Base-by-base conservation (phyloP, 129 eudicot genomes). In the Silybum marianum region DNA sequence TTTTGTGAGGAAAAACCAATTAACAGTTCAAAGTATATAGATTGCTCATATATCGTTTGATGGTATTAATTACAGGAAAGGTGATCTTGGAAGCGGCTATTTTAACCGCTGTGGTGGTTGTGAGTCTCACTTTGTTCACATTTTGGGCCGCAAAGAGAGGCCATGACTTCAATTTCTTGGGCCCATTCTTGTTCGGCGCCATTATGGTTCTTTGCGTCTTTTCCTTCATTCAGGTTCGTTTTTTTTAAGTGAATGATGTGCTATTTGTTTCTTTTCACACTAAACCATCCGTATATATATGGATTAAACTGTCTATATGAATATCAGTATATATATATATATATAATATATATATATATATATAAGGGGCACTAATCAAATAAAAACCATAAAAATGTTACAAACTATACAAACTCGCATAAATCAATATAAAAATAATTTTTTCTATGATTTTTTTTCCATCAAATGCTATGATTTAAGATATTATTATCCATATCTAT, bases 121-220 rank as follows among this genome's bases (percentile, higher is more conserved):
- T 91, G 25, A 86, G 95, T 63, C 91, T 93, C 71, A 90, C 98
- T 3, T 39, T 88, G 24, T 91, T 90, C 90, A 93, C 98, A 39
- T 93, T 93, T 75, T 93, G 95, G 95, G 98, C 93, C 0, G 97
- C 97, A 28, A 91, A 66, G 76, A 85, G 90, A 87, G 98, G 98
- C 24, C 85, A 90, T 11, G 97, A 93, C 72, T 93, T 93, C 88
- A 90, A 90, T 42, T 91, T 93, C 90, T 86, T 91, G 23, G 97
- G 95, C 0, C 98, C 97, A 0, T 91, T 93, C 86, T 86, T 93
- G 83, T 91, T 93, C 10, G 97, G 97, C 13, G 89, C 95, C 39
- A 9, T 93, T 22, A 28, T 93, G 32, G 95, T 90, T 34, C 90
- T 91, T 68, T 5, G 91, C 40, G 28, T 93, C 51, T 93, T 90